These are phyloP conservation scores for Aphanomyces invadans DNA, from an alignment of 352 stramenopile genomes.

Conservation along the genomic window DNA sequence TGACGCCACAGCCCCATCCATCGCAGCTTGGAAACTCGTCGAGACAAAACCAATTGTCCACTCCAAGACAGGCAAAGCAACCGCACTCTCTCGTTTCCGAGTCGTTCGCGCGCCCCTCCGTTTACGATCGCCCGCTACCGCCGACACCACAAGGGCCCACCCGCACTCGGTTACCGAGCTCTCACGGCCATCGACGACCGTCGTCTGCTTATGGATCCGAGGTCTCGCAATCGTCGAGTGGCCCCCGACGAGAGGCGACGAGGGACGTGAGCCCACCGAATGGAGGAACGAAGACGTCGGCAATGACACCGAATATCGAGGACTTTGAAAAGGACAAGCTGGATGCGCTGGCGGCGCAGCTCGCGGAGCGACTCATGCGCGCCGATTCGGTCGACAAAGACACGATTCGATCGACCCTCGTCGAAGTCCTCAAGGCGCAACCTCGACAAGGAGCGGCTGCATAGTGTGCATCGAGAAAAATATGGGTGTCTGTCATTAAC, in stretches of 20 bases:
- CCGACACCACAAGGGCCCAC: neutral
- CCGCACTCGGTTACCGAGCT: neutral
- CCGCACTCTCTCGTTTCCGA: neutral
- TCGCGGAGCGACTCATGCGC: neutral
- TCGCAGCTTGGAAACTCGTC: neutral
- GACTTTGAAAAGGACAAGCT: neutral
- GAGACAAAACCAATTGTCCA: neutral
- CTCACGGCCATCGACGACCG: neutral
- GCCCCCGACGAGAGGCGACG: too few species aligned
- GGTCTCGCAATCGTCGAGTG: too few species aligned
- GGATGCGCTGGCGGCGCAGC: neutral
- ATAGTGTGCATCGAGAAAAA: neutral
- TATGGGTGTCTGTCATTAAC: too few species aligned
- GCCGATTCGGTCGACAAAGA: neutral
- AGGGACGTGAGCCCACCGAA: too few species aligned
- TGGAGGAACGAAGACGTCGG: too few species aligned
- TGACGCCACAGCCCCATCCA: neutral
- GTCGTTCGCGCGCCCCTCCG: neutral
- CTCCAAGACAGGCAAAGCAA: neutral
- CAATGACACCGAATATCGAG: too few species aligned
- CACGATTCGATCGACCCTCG: neutral
- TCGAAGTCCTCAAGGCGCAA: neutral
- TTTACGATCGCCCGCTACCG: neutral
- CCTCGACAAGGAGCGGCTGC: neutral
- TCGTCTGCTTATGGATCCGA: too few species aligned